Evolutionary conservation across 2,329 filamentous ascomycete species (phyloP).

Genomic region (Ceratocystis colombiana): DNA sequence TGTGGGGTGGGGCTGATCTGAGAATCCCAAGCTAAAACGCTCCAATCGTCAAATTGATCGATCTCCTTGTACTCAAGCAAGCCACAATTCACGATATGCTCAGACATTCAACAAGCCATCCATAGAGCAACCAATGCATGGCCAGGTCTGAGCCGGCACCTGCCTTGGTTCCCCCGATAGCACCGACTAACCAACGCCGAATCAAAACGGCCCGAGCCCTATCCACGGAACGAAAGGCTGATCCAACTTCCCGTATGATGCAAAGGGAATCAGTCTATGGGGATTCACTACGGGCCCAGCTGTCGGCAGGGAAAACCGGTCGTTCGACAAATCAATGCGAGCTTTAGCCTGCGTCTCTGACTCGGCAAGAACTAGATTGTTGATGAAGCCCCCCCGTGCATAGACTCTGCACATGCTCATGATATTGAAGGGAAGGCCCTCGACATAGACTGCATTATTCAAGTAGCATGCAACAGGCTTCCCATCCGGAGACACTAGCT

Average conservation of each 20-base stretch:
- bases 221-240: not conserved
- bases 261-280: slow-evolving; percentile 1
- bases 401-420: slow-evolving; percentile 12
- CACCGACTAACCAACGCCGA: not conserved
- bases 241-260: slow-evolving; percentile 1
- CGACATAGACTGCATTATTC: slow-evolving; percentile 9
- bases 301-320: slow-evolving; percentile 2
- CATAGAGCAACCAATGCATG: too few species aligned
- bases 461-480: not conserved
- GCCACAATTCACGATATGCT: too few species aligned
- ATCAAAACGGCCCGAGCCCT: slow-evolving; percentile 13
- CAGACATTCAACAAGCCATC: too few species aligned
- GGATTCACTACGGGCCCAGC: slow-evolving; percentile 3
- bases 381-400: slow-evolving; percentile 12
- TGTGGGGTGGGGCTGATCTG: too few species aligned
- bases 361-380: not conserved
- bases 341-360: not conserved
- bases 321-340: slow-evolving; percentile 4
- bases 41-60: too few species aligned
- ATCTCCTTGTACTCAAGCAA: too few species aligned
- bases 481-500: slow-evolving; percentile 3
- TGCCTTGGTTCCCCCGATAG: too few species aligned
- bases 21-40: too few species aligned
- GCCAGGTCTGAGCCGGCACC: too few species aligned
- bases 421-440: slow-evolving; percentile 6